Evolutionary conservation across 495 filamentous ascomycete species (phyloP).

Genomic region (Aspergillus steynii): DNA sequence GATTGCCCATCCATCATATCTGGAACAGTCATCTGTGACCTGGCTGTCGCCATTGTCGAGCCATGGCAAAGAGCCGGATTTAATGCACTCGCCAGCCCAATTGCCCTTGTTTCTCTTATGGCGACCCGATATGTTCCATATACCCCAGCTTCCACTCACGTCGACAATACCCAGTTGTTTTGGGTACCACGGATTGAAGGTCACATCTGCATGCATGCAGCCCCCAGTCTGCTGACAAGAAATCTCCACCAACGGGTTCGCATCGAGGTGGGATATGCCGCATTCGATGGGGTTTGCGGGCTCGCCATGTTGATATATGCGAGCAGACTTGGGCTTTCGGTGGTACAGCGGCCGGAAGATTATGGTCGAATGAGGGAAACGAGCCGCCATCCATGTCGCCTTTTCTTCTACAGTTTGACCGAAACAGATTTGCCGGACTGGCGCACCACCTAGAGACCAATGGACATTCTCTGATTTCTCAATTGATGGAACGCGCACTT

Average conservation of each 20-base stretch:
- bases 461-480: slow-evolving; percentile 45
- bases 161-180: slow-evolving; percentile 74
- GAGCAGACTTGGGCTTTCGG: slow-evolving; percentile 28
- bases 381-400: slow-evolving; percentile 62
- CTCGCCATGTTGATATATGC: slow-evolving; percentile 26
- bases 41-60: slow-evolving; percentile 23
- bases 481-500: slow-evolving; percentile 35
- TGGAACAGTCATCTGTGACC: slow-evolving; percentile 17
- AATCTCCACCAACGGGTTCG: slow-evolving; percentile 62
- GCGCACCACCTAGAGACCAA: slow-evolving; percentile 56
- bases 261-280: slow-evolving; percentile 55
- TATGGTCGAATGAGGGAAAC: slow-evolving; percentile 54
- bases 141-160: slow-evolving; percentile 67
- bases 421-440: slow-evolving; percentile 70
- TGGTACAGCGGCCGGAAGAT: slow-evolving; percentile 61
- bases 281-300: slow-evolving; percentile 11
- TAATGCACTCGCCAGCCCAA: slow-evolving; percentile 26
- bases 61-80: slow-evolving; percentile 32
- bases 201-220: slow-evolving; percentile 64
- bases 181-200: slow-evolving; percentile 75
- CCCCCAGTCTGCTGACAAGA: slow-evolving; percentile 54
- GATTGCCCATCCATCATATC: slow-evolving; percentile 52
- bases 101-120: slow-evolving; percentile 32
- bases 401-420: slow-evolving; percentile 49
- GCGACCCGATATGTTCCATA: slow-evolving; percentile 66